Evolutionary conservation across 495 filamentous ascomycete species (phyloP), one percentile per base, ranked within the genome.

Genomic region (Penicilliopsis zonata): DNA sequence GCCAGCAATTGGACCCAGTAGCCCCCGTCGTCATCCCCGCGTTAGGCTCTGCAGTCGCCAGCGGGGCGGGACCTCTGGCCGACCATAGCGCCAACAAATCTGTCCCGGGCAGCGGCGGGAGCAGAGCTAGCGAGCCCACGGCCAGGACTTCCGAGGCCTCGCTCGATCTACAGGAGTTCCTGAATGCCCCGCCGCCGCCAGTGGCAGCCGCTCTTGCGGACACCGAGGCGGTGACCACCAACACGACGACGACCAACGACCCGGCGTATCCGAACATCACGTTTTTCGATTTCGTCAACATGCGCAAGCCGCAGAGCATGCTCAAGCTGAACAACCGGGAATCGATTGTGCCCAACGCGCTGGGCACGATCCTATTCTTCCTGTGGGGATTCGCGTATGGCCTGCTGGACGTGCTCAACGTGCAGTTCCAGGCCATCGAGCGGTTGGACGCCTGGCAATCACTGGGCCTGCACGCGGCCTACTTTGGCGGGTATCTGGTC

Each of bases 371-470:
- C 33, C 62, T 88, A 3, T 88, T 86, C 56, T 87, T 92, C 53
- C 63, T 90, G 5, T 87, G 80, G 85, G 82, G 86, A 0, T 83
- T 94, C 40, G 78, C 80, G 0, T 90, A 92, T 48, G 83, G 85
- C 9, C 68, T 94, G 17, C 65, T 92, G 8, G 77, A 81, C 35
- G 69, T 77, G 1, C 65, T 92, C 26, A 88, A 90, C 44, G 54
- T 60, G 4, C 68, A 71, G 37, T 73, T 75, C 37, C 57, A 69
- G 41, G 39, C 37, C 2, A 61, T 74, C 16, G 54, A 64, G 3
- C 32, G 63, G 33, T 40, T 80, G 7, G 57, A 54, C 27, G 25
- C 47, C 2, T 64, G 59, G 46, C 54, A 70, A 33, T 68, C 67
- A 6, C 40, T 76, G 31, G 75, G 71, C 9, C 57, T 78, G 12